phyloP scores from a whole-genome alignment of 2,329 filamentous ascomycete genomes.

The Aspergillaceae sp. region DNA sequence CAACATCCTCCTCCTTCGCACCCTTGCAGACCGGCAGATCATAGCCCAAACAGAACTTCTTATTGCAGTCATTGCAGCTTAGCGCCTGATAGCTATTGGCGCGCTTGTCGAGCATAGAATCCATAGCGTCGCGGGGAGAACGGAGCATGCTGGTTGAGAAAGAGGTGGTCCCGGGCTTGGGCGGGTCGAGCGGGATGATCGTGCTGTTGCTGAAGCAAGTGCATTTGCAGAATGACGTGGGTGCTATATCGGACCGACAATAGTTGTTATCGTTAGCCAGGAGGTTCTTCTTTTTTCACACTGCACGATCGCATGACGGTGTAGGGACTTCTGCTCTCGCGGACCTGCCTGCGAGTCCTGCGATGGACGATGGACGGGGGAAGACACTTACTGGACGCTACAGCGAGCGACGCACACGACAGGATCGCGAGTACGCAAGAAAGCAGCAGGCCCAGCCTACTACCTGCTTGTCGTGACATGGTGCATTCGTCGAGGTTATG shows the following conservation, averaged over 20 bases:
- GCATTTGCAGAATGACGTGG: slow-evolving; percentile 63
- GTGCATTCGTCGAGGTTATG: slow-evolving; percentile 4
- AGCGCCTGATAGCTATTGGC: slow-evolving; percentile 33
- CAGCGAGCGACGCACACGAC: slow-evolving; percentile 19
- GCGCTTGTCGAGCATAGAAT: slow-evolving; percentile 15
- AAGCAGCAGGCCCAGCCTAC: slow-evolving; percentile 13
- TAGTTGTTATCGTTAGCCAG: not conserved
- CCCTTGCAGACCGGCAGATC: slow-evolving; percentile 54
- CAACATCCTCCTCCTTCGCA: slow-evolving; percentile 55
- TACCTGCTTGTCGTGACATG: slow-evolving; percentile 12
- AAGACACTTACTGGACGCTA: slow-evolving; percentile 28
- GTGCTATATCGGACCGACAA: slow-evolving; percentile 17
- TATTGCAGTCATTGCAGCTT: slow-evolving; percentile 59
- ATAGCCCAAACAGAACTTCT: slow-evolving; percentile 57
- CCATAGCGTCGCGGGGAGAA: slow-evolving; percentile 10
- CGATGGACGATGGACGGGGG: not conserved
- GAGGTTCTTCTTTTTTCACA: too few relatives aligned
- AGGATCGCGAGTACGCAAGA: slow-evolving; percentile 17
- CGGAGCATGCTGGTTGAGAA: slow-evolving; percentile 14
- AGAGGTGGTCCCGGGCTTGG: slow-evolving; percentile 15
- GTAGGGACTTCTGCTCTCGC: not conserved
- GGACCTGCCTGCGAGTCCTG: too few relatives aligned
- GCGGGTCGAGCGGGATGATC: slow-evolving; percentile 54
- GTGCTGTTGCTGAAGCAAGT: slow-evolving; percentile 60
- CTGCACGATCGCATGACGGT: not conserved